Evolutionary conservation across 768 basidiomycete species (phyloP).

Genomic region (Russula lepida): DNA sequence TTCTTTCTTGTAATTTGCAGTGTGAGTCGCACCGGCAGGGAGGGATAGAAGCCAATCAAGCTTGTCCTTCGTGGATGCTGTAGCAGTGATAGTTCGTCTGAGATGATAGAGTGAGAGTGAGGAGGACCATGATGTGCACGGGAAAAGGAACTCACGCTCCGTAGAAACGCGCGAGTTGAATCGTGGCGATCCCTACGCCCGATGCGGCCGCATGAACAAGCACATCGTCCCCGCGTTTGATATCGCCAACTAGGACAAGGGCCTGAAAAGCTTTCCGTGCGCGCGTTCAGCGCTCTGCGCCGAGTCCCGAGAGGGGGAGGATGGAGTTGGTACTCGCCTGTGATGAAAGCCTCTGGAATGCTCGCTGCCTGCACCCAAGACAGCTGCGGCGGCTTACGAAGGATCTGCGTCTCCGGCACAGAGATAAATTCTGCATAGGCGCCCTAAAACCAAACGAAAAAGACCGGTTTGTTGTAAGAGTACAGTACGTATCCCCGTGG

Average conservation of each 20-base stretch:
- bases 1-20: slow-evolving; percentile 76
- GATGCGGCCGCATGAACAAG: slow-evolving; percentile 89
- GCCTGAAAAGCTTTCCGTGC: slow-evolving; percentile 47
- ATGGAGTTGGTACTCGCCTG: slow-evolving; percentile 40
- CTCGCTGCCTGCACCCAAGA: slow-evolving; percentile 81
- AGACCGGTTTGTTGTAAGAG: background rate
- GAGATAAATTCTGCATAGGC: slow-evolving; percentile 86
- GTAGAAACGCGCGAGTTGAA: slow-evolving; percentile 70
- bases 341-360: slow-evolving; percentile 83
- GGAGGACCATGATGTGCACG: background rate
- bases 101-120: background rate
- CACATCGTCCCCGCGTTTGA: slow-evolving; percentile 64
- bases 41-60: slow-evolving; percentile 64
- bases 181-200: slow-evolving; percentile 83
- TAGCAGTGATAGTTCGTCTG: slow-evolving; percentile 69
- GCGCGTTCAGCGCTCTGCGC: background rate
- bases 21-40: slow-evolving; percentile 63
- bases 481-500: background rate
- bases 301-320: background rate
- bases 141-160: slow-evolving; percentile 50
- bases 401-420: slow-evolving; percentile 46
- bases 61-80: slow-evolving; percentile 40
- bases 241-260: slow-evolving; percentile 54
- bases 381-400: slow-evolving; percentile 66
- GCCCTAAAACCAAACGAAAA: slow-evolving; percentile 43